A percentile compares a stretch with the other conserved stretches of the same genome.
These are phyloP conservation scores for Aegilops bicornis DNA, from an alignment of 176 grass and related monocot genomes.

Conservation along the genomic window DNA sequence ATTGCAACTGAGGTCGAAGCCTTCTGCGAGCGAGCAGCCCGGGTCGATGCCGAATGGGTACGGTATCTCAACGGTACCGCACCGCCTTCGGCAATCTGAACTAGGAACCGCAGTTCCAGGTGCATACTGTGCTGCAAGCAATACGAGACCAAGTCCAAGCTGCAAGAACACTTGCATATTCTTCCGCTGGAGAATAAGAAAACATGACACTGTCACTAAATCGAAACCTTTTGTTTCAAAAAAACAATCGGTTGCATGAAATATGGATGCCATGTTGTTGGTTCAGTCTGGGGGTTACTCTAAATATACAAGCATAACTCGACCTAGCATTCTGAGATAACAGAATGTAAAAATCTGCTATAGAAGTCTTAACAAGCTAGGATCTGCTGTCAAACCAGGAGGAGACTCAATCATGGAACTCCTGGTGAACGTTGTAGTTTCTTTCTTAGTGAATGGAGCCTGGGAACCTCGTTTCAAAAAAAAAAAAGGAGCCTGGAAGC, in stretches of 20 bases:
- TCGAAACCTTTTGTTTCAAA: background rate
- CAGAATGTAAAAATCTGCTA: background rate
- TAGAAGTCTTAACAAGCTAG: background rate
- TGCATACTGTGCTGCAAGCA: background rate
- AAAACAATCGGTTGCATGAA: background rate
- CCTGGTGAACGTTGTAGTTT: background rate
- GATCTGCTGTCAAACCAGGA: background rate
- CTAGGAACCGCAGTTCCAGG: background rate
- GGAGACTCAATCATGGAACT: background rate
- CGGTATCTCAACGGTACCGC: slow-evolving; percentile 25
- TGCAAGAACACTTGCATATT: background rate
- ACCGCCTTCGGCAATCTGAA: slow-evolving; percentile 12
- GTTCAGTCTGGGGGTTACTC: background rate
- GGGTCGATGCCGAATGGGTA: slow-evolving; percentile 52
- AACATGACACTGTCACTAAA: background rate
- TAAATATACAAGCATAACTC: background rate
- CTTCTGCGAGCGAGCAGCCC: background rate
- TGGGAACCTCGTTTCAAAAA: too few species aligned
- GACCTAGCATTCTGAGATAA: background rate
- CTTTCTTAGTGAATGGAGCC: background rate
- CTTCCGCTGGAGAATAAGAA: background rate
- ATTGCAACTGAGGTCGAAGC: background rate
- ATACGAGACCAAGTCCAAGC: background rate
- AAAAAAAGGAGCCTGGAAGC: too few species aligned
- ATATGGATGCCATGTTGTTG: background rate